phyloP scores from a whole-genome alignment of 1,284 basidiomycete species.

The Rhodotorula sp. region DNA sequence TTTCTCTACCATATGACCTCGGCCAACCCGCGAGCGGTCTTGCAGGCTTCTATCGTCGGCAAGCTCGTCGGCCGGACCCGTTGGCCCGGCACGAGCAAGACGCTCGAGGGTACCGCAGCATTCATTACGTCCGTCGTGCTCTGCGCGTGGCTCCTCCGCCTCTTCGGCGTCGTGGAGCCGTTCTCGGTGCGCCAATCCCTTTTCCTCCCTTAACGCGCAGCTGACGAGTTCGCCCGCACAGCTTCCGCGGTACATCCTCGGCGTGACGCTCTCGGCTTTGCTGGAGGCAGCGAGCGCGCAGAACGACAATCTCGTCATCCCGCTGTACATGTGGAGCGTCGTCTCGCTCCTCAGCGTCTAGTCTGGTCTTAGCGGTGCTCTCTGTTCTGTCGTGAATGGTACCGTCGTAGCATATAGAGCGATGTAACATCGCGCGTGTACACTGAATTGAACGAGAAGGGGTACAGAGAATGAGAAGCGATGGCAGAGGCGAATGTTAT shows the following conservation, averaged over 20 bases:
- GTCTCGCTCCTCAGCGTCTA: conserved; percentile 19
- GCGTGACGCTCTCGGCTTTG: conserved; percentile 66
- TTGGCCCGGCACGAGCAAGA: conserved; percentile 88
- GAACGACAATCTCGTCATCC: conserved; percentile 83
- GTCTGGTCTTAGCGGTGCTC: not conserved
- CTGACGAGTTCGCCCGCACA: conserved; percentile 24
- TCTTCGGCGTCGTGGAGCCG: conserved; percentile 66
- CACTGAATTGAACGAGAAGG: too few species aligned
- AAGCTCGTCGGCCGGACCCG: conserved; percentile 73
- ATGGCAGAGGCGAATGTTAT: not conserved
- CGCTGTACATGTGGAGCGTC: conserved; percentile 40
- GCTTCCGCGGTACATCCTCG: conserved; percentile 50
- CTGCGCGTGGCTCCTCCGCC: conserved; percentile 69
- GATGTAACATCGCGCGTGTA: too few species aligned
- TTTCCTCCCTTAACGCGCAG: not conserved
- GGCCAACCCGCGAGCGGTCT: not conserved
- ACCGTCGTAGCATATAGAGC: too few species aligned
- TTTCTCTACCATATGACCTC: not conserved
- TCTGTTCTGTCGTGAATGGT: too few species aligned
- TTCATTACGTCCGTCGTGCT: conserved; percentile 72
- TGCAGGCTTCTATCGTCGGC: conserved; percentile 85
- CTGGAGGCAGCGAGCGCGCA: conserved; percentile 87
- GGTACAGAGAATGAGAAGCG: not conserved
- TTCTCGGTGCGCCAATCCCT: conserved; percentile 66
- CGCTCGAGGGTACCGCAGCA: conserved; percentile 84